Base-by-base conservation (phyloP, 768 basidiomycete genomes). In the Wakefieldia striispora region DNA sequence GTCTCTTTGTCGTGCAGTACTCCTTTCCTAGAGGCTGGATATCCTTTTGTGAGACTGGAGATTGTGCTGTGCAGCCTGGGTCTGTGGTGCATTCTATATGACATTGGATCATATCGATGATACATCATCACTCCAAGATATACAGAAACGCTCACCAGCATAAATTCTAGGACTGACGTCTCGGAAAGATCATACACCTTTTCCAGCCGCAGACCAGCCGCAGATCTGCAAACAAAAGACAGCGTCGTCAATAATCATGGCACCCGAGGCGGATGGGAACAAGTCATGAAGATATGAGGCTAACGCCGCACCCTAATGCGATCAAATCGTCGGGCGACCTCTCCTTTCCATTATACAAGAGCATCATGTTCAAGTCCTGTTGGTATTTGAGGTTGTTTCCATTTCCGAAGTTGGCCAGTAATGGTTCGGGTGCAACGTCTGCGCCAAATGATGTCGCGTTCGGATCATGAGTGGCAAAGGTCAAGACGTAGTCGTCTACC, bases 311-410 rank as follows among this genome's bases (percentile, higher is more conserved):
- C 54, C 70, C 73, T 6, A 78, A 50, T 1, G 66, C 49, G 10
- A 73, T 65, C 40, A 71, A 74, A 3, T 77, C 70, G 3, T 69
- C 52, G 10, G 78, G 39, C 0, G 70, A 72, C 4, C 78, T 71
- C 50, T 78, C 77, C 53, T 72, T 67, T 6, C 67, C 60, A 42
- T 80, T 77, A 13, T 72, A 56, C 12, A 67, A 17, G 16, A 60
- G 37, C 71, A 76, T 71, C 77, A 80, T 77, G 44, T 68, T 71
- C 36, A 79, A 38, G 49, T 80, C 79, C 39, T 72, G 71, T 24
- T 73, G 61, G 50, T 79, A 78, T 23, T 63, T 63, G 5, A 71
- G 61, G 34, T 72, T 59, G 36, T 63, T 65, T 1, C 74, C 77
- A 6, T 70, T 66, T 13, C 76, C 77, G 43, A 72, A 78, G 57